Evolutionary conservation across 2,329 filamentous ascomycete genomes (phyloP), one percentile per base, ranked within the genome.

Genomic region (Colletotrichum sansevieriae): DNA sequence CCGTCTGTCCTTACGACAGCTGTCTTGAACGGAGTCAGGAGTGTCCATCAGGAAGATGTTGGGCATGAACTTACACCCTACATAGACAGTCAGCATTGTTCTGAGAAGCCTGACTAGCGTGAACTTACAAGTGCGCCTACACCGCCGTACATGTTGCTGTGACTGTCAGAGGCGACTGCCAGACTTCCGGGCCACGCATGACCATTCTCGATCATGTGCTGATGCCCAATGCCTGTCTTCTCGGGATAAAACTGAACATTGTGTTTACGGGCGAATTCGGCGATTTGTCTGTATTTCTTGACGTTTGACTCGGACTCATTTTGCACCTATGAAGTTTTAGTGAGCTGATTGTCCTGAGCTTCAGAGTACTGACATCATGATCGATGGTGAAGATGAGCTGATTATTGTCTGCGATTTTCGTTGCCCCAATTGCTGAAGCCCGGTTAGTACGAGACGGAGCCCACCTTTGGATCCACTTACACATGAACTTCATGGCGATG

Each of bases 131-230:
- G 7, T 0, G 49, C 49, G 25, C 90, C 90, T 7, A 97, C 84
- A 41, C 91, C 93, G 46, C 94, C 94, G 74, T 98, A 98, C n/a
- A 85, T 91, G 91, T 78, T 96, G 37, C 84, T 88, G 78, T 98
- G 94, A 51, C 83, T 88, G 78, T 95, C 92, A 0, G 88, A 92
- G 0, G 93, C 95, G 1, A 98, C 94, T 0, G 87, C 88, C 58
- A 98, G 79, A 0, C 93, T 97, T 1, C 93, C 92, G 0, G 95
- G 95, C 94, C 94, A 98, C 1, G 82, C 75, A 83, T 91, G 83
- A 85, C 94, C 91, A 78, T 93, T 93, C 78, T 97, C 94, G 0
- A 97, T 88, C 92, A 96, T 94, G 73, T 95, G 91, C 78, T 98
- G 95, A 78, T 98, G 95, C 0, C 94, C 65, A 75, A 97, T 97